A percentile compares a stretch with the other conserved stretches of the same genome.
Conservation (phyloP, 2,329 filamentous ascomycete species). For the Myriosclerotinia duriaeana region DNA sequence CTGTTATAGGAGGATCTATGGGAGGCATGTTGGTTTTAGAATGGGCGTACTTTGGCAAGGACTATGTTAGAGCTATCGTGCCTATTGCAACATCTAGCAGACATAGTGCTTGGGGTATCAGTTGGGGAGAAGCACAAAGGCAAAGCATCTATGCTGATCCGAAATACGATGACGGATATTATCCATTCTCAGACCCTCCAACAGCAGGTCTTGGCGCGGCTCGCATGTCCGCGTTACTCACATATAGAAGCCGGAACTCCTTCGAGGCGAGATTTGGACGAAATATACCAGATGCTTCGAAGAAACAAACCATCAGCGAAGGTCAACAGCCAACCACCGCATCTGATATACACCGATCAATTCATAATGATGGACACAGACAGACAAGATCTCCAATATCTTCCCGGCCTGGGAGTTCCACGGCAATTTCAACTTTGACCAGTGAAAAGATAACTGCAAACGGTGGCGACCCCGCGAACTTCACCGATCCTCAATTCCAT, state of each 20-base stretch:
- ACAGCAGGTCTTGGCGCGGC: conserved; percentile 85
- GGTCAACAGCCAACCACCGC: conserved; percentile 59
- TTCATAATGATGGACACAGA: conserved; percentile 80
- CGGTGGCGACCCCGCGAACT: conserved; percentile 41
- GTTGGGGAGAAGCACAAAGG: conserved; percentile 84
- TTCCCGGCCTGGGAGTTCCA: conserved; percentile 47
- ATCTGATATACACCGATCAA: conserved; percentile 65
- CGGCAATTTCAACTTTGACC: conserved; percentile 25
- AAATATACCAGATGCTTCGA: conserved; percentile 83
- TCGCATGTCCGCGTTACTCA: conserved; percentile 93
- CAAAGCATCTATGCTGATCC: conserved; percentile 97
- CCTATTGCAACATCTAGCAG: conserved; percentile 82
- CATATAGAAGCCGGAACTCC: conserved; percentile 93
- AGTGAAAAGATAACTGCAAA: conserved; percentile 30
- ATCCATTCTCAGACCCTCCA: conserved; percentile 82
- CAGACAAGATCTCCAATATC: conserved; percentile 51
- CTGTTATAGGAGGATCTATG: conserved; percentile 80
- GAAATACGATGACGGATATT: conserved; percentile 98
- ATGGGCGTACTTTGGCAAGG: conserved; percentile 86
- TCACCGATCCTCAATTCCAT: conserved; percentile 68
- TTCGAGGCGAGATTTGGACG: conserved; percentile 94
- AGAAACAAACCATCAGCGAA: conserved; percentile 78
- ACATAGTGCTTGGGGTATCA: conserved; percentile 88
- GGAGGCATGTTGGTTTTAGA: conserved; percentile 90
- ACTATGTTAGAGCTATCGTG: conserved; percentile 77